Percentiles rank a stretch among this genome's conserved stretches.
phyloP scores from a whole-genome alignment of 208 protist species.

The Leishmania martiniquensis region DNA sequence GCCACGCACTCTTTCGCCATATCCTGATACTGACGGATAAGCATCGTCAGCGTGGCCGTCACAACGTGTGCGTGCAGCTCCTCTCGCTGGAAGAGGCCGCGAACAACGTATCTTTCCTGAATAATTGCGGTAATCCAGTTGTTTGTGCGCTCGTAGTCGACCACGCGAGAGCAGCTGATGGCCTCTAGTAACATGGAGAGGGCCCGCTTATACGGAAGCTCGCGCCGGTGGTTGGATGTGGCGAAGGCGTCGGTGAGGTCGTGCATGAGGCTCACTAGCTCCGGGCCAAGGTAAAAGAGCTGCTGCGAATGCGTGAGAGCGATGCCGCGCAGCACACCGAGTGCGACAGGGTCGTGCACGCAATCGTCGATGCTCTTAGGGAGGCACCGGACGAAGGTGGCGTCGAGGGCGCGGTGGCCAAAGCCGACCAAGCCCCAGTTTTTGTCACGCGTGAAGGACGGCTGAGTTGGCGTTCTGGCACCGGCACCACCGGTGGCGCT shows the following conservation, averaged over 20 bases:
- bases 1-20: constrained; percentile 45
- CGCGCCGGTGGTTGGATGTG: constrained; percentile 51
- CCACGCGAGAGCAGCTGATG: constrained; percentile 63
- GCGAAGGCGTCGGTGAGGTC: constrained; percentile 77
- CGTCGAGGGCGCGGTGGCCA: constrained; percentile 59
- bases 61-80: constrained; percentile 78
- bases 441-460: constrained; percentile 16
- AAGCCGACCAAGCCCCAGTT: constrained; percentile 56
- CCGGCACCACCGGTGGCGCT: constrained; percentile 7
- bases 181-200: constrained; percentile 76
- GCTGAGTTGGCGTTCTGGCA: neutral
- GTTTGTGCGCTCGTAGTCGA: constrained; percentile 71
- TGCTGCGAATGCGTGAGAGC: constrained; percentile 53
- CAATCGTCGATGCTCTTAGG: constrained; percentile 58
- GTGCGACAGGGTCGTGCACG: constrained; percentile 57
- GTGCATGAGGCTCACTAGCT: constrained; percentile 69
- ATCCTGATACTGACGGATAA: constrained; percentile 80
- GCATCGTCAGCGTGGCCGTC: constrained; percentile 63
- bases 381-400: constrained; percentile 60
- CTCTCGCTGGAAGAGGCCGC: constrained; percentile 77
- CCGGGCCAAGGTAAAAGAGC: constrained; percentile 47
- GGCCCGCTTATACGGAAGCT: constrained; percentile 70
- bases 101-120: constrained; percentile 74
- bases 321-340: constrained; percentile 72
- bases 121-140: constrained; percentile 80